Percentiles rank a stretch among this genome's conserved stretches.
These are phyloP conservation scores for Tuber brumale DNA, from an alignment of 495 filamentous ascomycete species.

Conservation along the genomic window DNA sequence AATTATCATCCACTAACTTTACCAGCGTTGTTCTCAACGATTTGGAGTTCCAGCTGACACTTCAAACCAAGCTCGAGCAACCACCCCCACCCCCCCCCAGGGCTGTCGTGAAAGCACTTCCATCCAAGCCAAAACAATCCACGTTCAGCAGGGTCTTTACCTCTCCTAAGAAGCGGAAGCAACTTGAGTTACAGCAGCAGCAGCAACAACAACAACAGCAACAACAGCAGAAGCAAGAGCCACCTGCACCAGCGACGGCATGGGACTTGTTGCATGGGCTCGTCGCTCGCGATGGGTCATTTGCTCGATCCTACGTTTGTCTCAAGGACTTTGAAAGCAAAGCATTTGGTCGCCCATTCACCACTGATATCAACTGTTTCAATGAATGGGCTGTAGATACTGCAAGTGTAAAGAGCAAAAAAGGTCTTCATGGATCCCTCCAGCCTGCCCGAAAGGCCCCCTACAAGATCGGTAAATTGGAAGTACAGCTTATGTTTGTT, in stretches of 20 bases:
- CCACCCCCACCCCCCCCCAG: slow-evolving; percentile 53
- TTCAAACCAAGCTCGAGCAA: slow-evolving; percentile 88
- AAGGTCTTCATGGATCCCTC: slow-evolving; percentile 54
- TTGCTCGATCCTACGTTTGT: slow-evolving; percentile 84
- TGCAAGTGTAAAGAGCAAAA: slow-evolving; percentile 84
- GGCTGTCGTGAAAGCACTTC: slow-evolving; percentile 53
- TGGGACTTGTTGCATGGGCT: slow-evolving; percentile 85
- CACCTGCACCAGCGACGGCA: slow-evolving; percentile 48
- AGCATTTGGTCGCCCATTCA: slow-evolving; percentile 79
- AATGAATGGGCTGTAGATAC: slow-evolving; percentile 95
- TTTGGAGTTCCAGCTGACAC: slow-evolving; percentile 91
- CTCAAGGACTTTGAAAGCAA: slow-evolving; percentile 82
- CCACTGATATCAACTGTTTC: slow-evolving; percentile 83
- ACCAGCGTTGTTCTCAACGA: slow-evolving; percentile 77
- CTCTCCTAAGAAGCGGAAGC: slow-evolving; percentile 89
- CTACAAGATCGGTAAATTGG: slow-evolving; percentile 89
- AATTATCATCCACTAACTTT: slow-evolving; percentile 11
- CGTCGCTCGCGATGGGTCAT: slow-evolving; percentile 83
- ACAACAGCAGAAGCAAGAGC: slow-evolving; percentile 68
- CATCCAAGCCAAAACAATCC: slow-evolving; percentile 59
- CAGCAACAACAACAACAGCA: slow-evolving; percentile 51
- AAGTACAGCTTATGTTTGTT: slow-evolving; percentile 87
- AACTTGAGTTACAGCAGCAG: slow-evolving; percentile 66
- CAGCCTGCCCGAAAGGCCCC: slow-evolving; percentile 64
- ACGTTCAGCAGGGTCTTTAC: slow-evolving; percentile 88